Conservation (phyloP, 768 basidiomycete genomes). For the Russula sp. region DNA sequence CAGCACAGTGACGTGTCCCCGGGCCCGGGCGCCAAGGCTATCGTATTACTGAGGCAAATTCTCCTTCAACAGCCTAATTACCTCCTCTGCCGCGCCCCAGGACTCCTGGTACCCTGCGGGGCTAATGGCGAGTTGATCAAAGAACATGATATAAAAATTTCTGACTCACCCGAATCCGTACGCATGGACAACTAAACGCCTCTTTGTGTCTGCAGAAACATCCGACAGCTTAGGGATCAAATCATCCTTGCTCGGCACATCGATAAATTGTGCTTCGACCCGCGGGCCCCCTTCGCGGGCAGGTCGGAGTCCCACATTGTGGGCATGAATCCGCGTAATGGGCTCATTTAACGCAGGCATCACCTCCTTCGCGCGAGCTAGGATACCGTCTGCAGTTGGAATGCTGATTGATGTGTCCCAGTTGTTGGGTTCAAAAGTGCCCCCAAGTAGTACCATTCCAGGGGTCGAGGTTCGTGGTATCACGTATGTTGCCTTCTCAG, state of each 20-base stretch:
- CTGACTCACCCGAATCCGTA: constrained; percentile 55
- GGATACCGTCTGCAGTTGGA: constrained; percentile 44
- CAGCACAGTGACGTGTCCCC: background rate
- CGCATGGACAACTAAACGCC: constrained; percentile 49
- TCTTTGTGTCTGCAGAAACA: constrained; percentile 30
- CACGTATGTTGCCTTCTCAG: constrained; percentile 49
- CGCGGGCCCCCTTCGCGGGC: constrained; percentile 54
- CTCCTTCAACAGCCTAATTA: constrained; percentile 28
- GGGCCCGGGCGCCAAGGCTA: background rate
- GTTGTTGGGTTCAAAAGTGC: constrained; percentile 49
- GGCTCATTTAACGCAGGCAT: constrained; percentile 39
- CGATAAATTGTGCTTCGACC: constrained; percentile 48
- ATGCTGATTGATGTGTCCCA: constrained; percentile 52
- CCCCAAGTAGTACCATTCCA: constrained; percentile 53
- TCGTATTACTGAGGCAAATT: constrained; percentile 16
- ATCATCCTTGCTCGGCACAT: constrained; percentile 37
- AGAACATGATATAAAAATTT: constrained; percentile 27
- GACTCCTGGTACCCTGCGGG: constrained; percentile 36
- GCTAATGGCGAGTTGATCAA: constrained; percentile 21
- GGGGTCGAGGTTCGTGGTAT: constrained; percentile 56
- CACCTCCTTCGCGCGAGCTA: constrained; percentile 44
- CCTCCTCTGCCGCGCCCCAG: constrained; percentile 36
- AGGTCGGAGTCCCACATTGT: constrained; percentile 61
- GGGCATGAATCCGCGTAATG: constrained; percentile 45
- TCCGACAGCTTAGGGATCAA: constrained; percentile 29